Evolutionary conservation across 2,329 filamentous ascomycete species (phyloP), one percentile per base, ranked within the genome.

Genomic region (Fusarium luffae): DNA sequence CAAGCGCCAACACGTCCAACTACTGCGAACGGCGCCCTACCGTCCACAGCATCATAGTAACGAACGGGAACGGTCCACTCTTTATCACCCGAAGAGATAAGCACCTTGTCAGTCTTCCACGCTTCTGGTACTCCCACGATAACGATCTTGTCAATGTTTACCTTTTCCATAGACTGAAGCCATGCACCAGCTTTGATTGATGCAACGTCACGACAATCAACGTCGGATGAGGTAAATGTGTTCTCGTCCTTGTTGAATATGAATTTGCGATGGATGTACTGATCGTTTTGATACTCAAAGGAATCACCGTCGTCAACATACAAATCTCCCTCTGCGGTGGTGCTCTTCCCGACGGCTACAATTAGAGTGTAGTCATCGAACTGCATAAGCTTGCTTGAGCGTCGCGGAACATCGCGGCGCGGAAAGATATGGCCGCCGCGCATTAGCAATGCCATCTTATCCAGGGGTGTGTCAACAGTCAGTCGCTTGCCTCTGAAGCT

Each of bases 341-440:
- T 84, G 50, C 71, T 65, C 73, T 90, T 88, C 54, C 91, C 90
- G 30, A 97, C 84, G 2, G 78, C 69, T 3, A 98, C 85, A 4
- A 99, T 90, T 3, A 99, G 88, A 0, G 96, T 99, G 83, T 97
- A 97, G 41, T 97, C 94, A 78, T 99, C 96, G 80, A 90, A 97
- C 75, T 89, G 92, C 96, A 98, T 98, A 48, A 98, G 85, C 21
- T 92, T 90, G 61, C 89, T 92, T 59, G 93, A 97, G 63, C 95
- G 90, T 59, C 96, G 89, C 6, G 94, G 94, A 28, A 90, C 89
- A 75, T 99, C 96, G 70, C 95, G 93, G 59, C 96, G 92, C 4
- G 94, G 91, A 75, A 98, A 90, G 74, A 99, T 91, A 79, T 98
- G 93, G 2, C 96, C 96, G 44, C 93, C 95, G 72, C 92, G 93